Evolutionary conservation across 2,329 filamentous ascomycete genomes (phyloP).

Genomic region (Penicillium sp.): DNA sequence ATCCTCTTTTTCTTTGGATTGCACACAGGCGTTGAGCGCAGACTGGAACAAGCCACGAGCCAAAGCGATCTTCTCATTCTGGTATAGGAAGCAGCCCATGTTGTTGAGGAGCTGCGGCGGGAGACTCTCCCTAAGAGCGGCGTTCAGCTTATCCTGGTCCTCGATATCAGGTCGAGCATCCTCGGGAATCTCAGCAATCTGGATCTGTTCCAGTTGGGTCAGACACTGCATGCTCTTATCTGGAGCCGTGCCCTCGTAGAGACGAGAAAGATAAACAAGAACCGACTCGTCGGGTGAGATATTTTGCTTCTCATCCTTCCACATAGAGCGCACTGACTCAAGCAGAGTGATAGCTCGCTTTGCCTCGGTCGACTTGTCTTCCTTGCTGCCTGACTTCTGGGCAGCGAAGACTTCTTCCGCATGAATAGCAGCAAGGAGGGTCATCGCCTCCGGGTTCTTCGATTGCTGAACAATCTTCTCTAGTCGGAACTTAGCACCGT

Average conservation of each 20-base stretch:
- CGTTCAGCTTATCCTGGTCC: conserved; percentile 57
- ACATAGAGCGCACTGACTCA: conserved; percentile 79
- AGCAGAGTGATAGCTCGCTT: conserved; percentile 85
- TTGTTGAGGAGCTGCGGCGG: conserved; percentile 95
- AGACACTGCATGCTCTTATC: conserved; percentile 92
- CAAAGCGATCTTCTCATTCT: conserved; percentile 74
- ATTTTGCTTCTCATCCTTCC: conserved; percentile 91
- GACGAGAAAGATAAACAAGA: conserved; percentile 82
- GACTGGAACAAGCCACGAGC: conserved; percentile 88
- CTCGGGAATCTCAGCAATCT: conserved; percentile 73
- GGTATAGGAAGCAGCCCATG: conserved; percentile 93
- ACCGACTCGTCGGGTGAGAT: conserved; percentile 79
- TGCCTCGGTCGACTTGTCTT: conserved; percentile 81
- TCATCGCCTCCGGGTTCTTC: conserved; percentile 84
- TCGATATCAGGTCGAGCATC: conserved; percentile 64
- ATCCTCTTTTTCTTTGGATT: conserved; percentile 72
- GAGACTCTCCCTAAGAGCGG: conserved; percentile 71
- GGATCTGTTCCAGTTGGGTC: conserved; percentile 86
- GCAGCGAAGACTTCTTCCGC: conserved; percentile 89
- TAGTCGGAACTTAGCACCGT: conserved; percentile 86
- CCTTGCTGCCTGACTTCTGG: conserved; percentile 74
- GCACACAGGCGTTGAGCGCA: conserved; percentile 84
- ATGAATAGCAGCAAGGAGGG: conserved; percentile 83
- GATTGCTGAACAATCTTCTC: conserved; percentile 92
- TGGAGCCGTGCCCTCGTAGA: conserved; percentile 82